Evolutionary conservation across 352 stramenopile species (phyloP).

Genomic region (Globisporangium mamillatum): DNA sequence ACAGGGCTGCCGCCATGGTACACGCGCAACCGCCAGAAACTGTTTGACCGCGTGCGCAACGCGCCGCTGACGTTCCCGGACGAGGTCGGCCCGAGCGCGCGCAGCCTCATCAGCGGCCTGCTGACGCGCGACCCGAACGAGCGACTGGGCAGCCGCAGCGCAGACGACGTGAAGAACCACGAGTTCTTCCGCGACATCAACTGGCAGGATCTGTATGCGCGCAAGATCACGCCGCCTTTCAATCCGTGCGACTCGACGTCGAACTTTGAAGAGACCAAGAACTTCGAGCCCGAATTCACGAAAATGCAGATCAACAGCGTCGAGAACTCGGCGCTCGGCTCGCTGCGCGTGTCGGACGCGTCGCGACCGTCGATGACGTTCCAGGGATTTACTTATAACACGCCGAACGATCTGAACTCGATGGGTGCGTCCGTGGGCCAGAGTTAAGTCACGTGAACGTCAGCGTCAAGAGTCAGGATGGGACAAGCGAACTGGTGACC

Average conservation of each 20-base stretch:
- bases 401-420: conserved; percentile 75
- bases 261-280: conserved; percentile 77
- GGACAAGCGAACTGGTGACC: background rate
- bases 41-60: conserved; percentile 89
- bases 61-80: conserved; percentile 88
- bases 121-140: conserved; percentile 80
- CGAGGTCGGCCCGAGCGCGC: conserved; percentile 66
- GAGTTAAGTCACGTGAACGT: conserved; percentile 27
- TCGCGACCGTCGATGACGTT: conserved; percentile 87
- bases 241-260: conserved; percentile 70
- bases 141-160: conserved; percentile 69
- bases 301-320: conserved; percentile 89
- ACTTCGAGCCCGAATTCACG: conserved; percentile 90
- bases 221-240: conserved; percentile 81
- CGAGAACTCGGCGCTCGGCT: conserved; percentile 62
- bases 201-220: conserved; percentile 81
- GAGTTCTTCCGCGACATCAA: conserved; percentile 81
- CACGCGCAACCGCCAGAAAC: conserved; percentile 91
- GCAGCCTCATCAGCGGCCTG: conserved; percentile 80
- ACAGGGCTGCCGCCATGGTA: conserved; percentile 91
- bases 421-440: conserved; percentile 69
- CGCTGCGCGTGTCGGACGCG: conserved; percentile 66
- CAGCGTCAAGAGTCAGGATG: background rate
- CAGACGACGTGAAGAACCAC: conserved; percentile 85
- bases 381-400: conserved; percentile 90